Base-by-base conservation (phyloP, 306 rosid species). In the Acmispon strigosus region DNA sequence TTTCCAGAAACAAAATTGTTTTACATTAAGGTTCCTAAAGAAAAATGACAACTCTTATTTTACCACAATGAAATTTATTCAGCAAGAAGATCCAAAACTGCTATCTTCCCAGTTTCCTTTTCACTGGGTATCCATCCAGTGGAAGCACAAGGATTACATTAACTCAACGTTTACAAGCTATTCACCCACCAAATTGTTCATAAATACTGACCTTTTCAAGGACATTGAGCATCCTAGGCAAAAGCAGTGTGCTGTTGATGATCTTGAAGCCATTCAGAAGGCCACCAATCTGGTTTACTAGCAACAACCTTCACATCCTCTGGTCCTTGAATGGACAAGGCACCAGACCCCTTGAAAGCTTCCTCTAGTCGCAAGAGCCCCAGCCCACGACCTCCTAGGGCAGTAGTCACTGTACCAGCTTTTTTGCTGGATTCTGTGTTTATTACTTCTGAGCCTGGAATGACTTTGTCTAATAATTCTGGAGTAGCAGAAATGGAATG, bases 311-410 rank as follows among this genome's bases (percentile, higher is more conserved):
- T 87, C 24, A 90, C 76, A 43, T 81, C 76, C 37, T 90, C 84
- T 43, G 76, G 85, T 41, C 92, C 96, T 76, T 70, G 77, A 61
- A 90, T 49, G 43, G 69, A 79, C 73, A 94, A 82, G 13, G 80
- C 18, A 66, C 78, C 39, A 8, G 89, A 84, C 51, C 73, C 73
- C 72, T 84, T 87, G 12, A 87, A 84, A 41, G 89, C 89, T 48
- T 79, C 85, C 47, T 89, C 96, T 62, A 94, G 71, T 39, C 96
- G 84, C 85, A 90, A 61, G 45, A 90, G 83, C 70, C 96, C 98
- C 11, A 94, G 53, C 65, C 97, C 98, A 9, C 76, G 88, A 27
- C 89, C 74, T 67, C 96, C 95, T 3, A 89, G 66, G 54, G 82
- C 84, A 22, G 94, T 74, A n/a, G 81, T 85, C 80, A 90, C 89